Evolutionary conservation across 2,329 filamentous ascomycete genomes (phyloP).

Genomic region (Aspergillus fumigatus): DNA sequence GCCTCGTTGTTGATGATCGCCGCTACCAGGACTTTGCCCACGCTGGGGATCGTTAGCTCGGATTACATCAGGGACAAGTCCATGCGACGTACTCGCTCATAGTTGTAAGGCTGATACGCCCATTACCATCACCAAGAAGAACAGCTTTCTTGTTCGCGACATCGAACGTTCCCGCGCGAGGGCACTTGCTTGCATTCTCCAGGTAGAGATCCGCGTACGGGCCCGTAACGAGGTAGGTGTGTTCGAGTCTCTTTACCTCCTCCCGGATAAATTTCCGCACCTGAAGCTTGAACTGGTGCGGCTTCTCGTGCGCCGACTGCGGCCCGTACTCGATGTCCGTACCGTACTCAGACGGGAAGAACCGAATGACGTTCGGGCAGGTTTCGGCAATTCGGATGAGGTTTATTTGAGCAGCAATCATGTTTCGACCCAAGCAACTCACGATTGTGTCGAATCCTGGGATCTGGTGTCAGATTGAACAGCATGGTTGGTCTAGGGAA

Average conservation of each 20-base stretch:
- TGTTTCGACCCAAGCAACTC: conserved; percentile 60
- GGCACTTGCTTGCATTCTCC: conserved; percentile 30
- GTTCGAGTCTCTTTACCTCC: conserved; percentile 51
- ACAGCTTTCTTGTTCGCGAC: conserved; percentile 53
- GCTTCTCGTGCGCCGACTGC: conserved; percentile 56
- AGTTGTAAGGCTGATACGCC: conserved; percentile 62
- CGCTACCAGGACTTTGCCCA: conserved; percentile 62
- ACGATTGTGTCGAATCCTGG: conserved; percentile 61
- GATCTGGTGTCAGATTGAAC: neutral
- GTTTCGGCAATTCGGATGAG: conserved; percentile 58
- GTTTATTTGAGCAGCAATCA: conserved; percentile 56
- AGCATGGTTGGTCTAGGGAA: neutral
- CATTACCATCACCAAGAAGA: conserved; percentile 59
- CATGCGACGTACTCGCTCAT: conserved; percentile 60
- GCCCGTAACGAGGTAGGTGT: conserved; percentile 66
- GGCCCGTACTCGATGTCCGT: conserved; percentile 61
- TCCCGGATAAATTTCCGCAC: conserved; percentile 57
- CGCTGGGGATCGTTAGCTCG: conserved; percentile 39
- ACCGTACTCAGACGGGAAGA: conserved; percentile 65
- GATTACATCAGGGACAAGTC: neutral
- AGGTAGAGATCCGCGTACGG: conserved; percentile 65
- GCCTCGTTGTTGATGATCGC: conserved; percentile 55
- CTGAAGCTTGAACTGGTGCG: conserved; percentile 66
- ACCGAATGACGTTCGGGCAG: conserved; percentile 53
- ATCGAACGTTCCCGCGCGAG: conserved; percentile 56